phyloP scores from a whole-genome alignment of 805 yeast genomes.

The Torulaspora quercuum region DNA sequence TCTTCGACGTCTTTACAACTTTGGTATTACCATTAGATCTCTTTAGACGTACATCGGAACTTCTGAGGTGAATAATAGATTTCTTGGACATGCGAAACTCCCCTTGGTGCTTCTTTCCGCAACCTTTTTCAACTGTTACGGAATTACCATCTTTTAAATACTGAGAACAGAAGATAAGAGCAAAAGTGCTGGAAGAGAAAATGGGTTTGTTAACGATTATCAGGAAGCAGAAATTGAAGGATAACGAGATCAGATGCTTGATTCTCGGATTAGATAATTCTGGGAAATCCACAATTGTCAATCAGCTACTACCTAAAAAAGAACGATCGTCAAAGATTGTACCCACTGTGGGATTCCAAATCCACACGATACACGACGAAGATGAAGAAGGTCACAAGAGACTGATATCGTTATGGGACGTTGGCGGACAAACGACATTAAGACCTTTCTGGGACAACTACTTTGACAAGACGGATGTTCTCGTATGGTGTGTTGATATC shows the following conservation, averaged over 20 bases:
- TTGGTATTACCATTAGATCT: slow-evolving; percentile 1
- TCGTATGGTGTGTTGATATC: slow-evolving; percentile 85
- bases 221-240: slow-evolving; percentile 77
- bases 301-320: slow-evolving; percentile 42
- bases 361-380: slow-evolving; percentile 46
- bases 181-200: no score
- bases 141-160: no score
- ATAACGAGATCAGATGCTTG: slow-evolving; percentile 68
- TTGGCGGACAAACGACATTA: slow-evolving; percentile 84
- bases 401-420: slow-evolving; percentile 69
- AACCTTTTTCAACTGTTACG: no score
- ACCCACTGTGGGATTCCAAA: slow-evolving; percentile 91
- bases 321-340: slow-evolving; percentile 52
- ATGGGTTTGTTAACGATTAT: slow-evolving; percentile 85
- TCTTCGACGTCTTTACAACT: slow-evolving; percentile 13
- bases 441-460: slow-evolving; percentile 93
- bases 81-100: slow-evolving; percentile 6
- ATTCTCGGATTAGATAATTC: slow-evolving; percentile 85
- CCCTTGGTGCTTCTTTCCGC: no score
- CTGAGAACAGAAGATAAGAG: no score
- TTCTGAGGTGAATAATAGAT: slow-evolving; percentile 19
- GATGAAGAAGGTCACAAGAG: slow-evolving; percentile 3
- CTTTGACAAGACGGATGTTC: slow-evolving; percentile 73
- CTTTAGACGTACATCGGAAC: slow-evolving; percentile 16
- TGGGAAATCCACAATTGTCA: slow-evolving; percentile 85